Evolutionary conservation across 129 eudicot genomes (phyloP), one percentile per base, ranked within the genome.

Genomic region (Escallonia rubra): DNA sequence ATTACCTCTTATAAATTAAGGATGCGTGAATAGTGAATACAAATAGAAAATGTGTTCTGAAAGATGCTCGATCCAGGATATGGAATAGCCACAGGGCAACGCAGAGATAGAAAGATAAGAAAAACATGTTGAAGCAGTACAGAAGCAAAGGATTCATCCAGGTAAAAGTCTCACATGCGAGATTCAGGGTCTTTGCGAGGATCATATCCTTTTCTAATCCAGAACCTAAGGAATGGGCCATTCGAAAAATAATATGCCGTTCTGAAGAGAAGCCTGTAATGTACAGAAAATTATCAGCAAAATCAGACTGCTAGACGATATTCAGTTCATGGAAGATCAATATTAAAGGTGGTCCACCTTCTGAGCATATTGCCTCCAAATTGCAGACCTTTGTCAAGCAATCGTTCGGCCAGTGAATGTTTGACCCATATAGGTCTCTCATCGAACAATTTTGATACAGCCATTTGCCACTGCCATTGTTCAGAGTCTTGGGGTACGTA

Each of bases 161-260:
- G 5, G 57, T 34, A 57, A 15, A 54, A 51, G 10, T 56, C 90
- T 85, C 69, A 91, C 98, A 89, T 78, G 80, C 96, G 90, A 60
- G 96, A 93, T 76, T 93, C 98, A 51, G 95, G 86, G 76, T 93
- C 98, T 74, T 89, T 89, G 61, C 96, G 96, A 61, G 96, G 98
- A 78, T 93, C 98, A 70, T 93, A 93, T 59, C 96, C 98, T 82
- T 87, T 93, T 70, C 88, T 89, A 75, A 89, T 93, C 86, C 85
- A 89, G 74, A 93, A 93, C 74, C 84, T 82, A 69, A 66, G 86
- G 72, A 80, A 93, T n/a, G 98, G 98, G 50, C 98, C 98, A 59
- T 83, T 84, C 55, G 85, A 67, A 74, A 93, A 93, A 69, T 93
- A 89, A 79, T 93, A 93, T 65, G 96, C 91, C 38, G 81, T 79